These are phyloP conservation scores for Buxus sempervirens DNA, from an alignment of 164 flowering plant species.

Conservation along the genomic window DNA sequence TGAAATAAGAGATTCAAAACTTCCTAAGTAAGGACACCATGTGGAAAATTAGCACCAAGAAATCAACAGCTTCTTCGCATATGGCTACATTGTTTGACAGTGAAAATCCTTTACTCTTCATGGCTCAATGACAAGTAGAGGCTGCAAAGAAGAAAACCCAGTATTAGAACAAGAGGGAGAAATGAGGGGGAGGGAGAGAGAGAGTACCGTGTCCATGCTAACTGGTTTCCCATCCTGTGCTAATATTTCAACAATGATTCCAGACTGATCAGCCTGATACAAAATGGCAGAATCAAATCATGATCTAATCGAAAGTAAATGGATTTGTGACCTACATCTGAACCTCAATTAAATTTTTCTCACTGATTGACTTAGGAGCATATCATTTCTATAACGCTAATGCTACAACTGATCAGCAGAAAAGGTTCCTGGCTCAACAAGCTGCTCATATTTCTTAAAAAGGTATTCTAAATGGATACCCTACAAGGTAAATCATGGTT, in stretches of 20 bases:
- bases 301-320: background rate
- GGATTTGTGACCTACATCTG: background rate
- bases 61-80: background rate
- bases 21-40: too few relatives aligned
- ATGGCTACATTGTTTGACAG: background rate
- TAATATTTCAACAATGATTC: slow-evolving; percentile 50
- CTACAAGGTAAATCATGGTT: background rate
- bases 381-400: background rate
- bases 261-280: slow-evolving; percentile 61
- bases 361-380: background rate
- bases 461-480: background rate
- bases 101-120: slow-evolving; percentile 17
- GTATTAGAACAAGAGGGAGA: background rate
- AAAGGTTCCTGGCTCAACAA: background rate
- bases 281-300: background rate
- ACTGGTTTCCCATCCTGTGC: slow-evolving; percentile 62
- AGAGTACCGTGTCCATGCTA: slow-evolving; percentile 48
- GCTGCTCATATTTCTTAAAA: background rate
- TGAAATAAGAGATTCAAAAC: too few relatives aligned
- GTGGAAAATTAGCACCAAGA: background rate
- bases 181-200: slow-evolving; percentile 17
- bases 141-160: slow-evolving; percentile 32
- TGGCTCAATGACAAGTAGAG: slow-evolving; percentile 50
- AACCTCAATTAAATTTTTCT: background rate
- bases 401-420: background rate